Conservation (phyloP, 1,284 basidiomycete genomes). For the Vanrija pseudolonga region DNA sequence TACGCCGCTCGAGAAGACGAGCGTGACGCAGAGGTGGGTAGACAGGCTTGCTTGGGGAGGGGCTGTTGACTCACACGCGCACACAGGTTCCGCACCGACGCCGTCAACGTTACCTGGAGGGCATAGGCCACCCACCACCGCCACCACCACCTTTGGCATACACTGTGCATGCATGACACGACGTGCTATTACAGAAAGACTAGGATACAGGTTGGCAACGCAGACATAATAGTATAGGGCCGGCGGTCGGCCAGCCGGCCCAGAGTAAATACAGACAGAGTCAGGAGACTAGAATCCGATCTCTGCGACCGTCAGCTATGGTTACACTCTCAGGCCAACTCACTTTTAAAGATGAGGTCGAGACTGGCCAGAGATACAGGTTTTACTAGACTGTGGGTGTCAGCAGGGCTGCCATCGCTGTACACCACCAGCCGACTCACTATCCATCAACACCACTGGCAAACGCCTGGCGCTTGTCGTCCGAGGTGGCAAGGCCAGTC, state of each 20-base stretch:
- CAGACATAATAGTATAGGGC: not conserved
- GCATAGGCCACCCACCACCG: constrained; percentile 19
- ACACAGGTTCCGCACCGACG: not conserved
- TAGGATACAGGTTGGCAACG: not conserved
- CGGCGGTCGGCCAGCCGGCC: no score
- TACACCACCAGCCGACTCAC: constrained; percentile 53
- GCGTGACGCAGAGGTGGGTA: constrained; percentile 78
- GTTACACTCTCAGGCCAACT: no score
- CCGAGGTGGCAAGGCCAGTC: constrained; percentile 86
- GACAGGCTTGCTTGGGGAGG: not conserved
- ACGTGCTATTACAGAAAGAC: not conserved
- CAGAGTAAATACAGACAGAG: not conserved
- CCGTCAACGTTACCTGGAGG: constrained; percentile 69
- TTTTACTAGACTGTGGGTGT: constrained; percentile 67
- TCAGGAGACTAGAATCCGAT: constrained; percentile 19
- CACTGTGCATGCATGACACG: not conserved
- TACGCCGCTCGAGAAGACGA: constrained; percentile 73
- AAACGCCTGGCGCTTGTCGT: constrained; percentile 87
- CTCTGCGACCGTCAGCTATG: constrained; percentile 15
- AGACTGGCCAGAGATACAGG: constrained; percentile 87
- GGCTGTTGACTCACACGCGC: no score
- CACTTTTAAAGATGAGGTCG: constrained; percentile 72
- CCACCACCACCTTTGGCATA: not conserved
- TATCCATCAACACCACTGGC: constrained; percentile 92
- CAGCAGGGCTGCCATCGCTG: not conserved